These are phyloP conservation scores for Yarrowia sp. DNA, from an alignment of 805 yeast genomes.

Conservation along the genomic window DNA sequence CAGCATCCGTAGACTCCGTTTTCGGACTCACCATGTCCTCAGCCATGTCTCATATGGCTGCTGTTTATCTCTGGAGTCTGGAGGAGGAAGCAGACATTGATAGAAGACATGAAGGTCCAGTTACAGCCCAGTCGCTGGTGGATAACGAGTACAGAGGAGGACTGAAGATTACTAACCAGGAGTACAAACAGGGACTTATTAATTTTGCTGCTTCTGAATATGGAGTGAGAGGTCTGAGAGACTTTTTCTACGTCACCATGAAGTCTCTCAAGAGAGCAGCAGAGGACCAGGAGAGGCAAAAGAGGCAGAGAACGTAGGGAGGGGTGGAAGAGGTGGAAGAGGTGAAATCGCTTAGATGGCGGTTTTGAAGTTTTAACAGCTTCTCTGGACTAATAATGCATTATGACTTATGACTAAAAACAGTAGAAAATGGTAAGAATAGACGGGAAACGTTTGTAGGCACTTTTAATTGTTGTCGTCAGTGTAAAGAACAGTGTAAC, in stretches of 20 bases:
- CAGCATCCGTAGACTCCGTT: neutral
- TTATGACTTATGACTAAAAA: too few relatives aligned
- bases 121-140: neutral
- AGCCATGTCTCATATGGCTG: neutral
- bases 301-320: neutral
- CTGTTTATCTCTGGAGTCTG: neutral
- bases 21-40: slow-evolving; percentile 11
- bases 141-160: neutral
- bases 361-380: too few relatives aligned
- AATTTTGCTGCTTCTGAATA: neutral
- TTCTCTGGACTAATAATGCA: too few relatives aligned
- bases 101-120: slow-evolving; percentile 9
- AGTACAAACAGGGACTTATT: neutral
- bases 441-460: too few relatives aligned
- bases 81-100: slow-evolving; percentile 2
- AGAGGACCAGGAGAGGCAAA: neutral
- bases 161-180: neutral
- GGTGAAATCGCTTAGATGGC: too few relatives aligned
- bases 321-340: too few relatives aligned
- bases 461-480: too few relatives aligned
- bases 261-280: neutral
- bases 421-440: too few relatives aligned
- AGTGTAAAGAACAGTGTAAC: too few relatives aligned
- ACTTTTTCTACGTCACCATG: slow-evolving; percentile 8
- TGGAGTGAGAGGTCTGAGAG: neutral